These are phyloP conservation scores for Lepidium didymum DNA, from an alignment of 345 rosid genomes.

Conservation along the genomic window DNA sequence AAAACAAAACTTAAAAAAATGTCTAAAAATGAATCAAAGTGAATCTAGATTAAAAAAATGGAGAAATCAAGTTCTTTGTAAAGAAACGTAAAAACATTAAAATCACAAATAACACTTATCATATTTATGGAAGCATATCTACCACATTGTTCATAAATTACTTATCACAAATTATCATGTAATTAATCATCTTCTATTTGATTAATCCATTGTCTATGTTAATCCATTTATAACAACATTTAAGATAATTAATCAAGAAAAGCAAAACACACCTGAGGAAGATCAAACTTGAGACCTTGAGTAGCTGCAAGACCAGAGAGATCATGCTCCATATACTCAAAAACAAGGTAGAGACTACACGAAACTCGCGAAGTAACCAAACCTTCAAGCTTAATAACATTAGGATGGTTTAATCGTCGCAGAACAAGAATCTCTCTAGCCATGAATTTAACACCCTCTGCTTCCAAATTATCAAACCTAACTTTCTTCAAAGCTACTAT, in stretches of 20 bases:
- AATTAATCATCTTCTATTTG: neutral
- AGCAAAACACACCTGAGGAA: constrained; percentile 59
- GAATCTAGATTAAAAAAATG: neutral
- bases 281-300: constrained; percentile 67
- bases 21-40: neutral
- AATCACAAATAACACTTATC: neutral
- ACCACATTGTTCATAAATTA: neutral
- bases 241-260: neutral
- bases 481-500: constrained; percentile 94
- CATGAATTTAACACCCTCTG: constrained; percentile 93
- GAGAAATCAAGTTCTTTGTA: neutral
- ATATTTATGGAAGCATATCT: neutral
- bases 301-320: constrained; percentile 74
- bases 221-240: neutral
- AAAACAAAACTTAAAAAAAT: neutral
- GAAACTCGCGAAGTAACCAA: constrained; percentile 88
- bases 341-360: constrained; percentile 76
- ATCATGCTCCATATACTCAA: constrained; percentile 96
- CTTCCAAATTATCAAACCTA: constrained; percentile 83
- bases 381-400: constrained; percentile 84
- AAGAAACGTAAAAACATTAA: neutral
- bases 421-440: constrained; percentile 90
- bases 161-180: neutral
- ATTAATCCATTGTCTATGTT: neutral
- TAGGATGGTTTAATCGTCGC: constrained; percentile 67